Percentiles rank a stretch among this genome's conserved stretches.
Evolutionary conservation across 2,329 filamentous ascomycete species (phyloP).

Genomic region (Fusarium begoniae): DNA sequence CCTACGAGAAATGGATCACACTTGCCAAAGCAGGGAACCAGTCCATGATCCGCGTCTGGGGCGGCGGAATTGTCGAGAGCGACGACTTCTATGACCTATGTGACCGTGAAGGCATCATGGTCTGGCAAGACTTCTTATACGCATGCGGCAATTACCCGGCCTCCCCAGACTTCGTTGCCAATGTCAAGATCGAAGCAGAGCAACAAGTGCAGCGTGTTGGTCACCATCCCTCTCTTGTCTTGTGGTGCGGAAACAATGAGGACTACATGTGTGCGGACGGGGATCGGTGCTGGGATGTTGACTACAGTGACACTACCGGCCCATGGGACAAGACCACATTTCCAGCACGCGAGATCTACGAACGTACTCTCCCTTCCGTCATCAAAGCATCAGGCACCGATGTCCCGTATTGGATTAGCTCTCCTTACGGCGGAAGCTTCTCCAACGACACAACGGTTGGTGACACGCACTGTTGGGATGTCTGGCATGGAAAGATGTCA

Average conservation of each 20-base stretch:
- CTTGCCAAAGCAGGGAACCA: not conserved
- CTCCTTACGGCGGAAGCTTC: not conserved
- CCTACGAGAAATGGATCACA: not conserved
- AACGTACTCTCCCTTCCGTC: not conserved
- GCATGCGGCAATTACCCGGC: slow-evolving; percentile 7
- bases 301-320: not conserved
- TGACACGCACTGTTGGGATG: slow-evolving; percentile 5
- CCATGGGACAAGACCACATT: slow-evolving; percentile 11
- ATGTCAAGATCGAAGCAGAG: not conserved
- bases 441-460: not conserved
- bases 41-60: slow-evolving; percentile 6
- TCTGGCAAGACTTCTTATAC: slow-evolving; percentile 11
- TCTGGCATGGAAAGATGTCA: not conserved
- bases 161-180: not conserved
- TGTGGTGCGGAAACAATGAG: slow-evolving; percentile 9
- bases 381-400: not conserved
- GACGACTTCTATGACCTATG: not conserved
- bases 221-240: not conserved
- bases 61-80: not conserved
- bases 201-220: slow-evolving; percentile 1
- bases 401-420: slow-evolving; percentile 3
- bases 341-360: not conserved
- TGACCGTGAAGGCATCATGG: not conserved
- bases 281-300: slow-evolving; percentile 2
- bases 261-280: slow-evolving; percentile 11